Conservation (phyloP, 2,329 filamentous ascomycete genomes). For the Teratosphaeria gauchensis region DNA sequence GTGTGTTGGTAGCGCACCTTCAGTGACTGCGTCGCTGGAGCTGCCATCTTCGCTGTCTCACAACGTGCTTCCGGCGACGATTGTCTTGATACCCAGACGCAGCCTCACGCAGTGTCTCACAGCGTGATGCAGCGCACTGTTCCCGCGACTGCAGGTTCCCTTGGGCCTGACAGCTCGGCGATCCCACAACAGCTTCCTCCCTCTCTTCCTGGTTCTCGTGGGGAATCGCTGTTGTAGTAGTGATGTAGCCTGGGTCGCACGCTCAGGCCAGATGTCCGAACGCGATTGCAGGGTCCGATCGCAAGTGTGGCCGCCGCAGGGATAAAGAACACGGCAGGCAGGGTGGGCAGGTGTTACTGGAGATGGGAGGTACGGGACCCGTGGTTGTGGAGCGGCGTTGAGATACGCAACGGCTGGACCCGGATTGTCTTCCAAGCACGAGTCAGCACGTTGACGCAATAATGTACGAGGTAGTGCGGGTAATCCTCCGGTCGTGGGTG, state of each 20-base stretch:
- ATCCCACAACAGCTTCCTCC: neutral
- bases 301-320: neutral
- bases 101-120: neutral
- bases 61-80: neutral
- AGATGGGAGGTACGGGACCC: neutral
- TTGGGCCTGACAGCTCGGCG: neutral
- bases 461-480: neutral
- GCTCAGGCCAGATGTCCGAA: neutral
- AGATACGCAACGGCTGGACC: neutral
- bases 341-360: neutral
- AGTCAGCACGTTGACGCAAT: neutral
- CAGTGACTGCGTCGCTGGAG: constrained; percentile 77
- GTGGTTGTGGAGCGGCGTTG: neutral
- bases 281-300: neutral
- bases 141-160: neutral
- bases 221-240: neutral
- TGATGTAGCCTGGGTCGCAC: neutral
- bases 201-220: neutral
- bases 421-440: neutral
- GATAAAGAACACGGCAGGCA: neutral
- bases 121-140: neutral
- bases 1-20: constrained; percentile 51
- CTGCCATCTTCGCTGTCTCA: constrained; percentile 46
- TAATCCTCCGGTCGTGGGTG: neutral
- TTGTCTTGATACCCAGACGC: neutral